Percentiles rank a stretch among this genome's conserved stretches.
These are phyloP conservation scores for Xerocomus amazonicus DNA, from an alignment of 1,284 basidiomycete genomes.

Conservation along the genomic window DNA sequence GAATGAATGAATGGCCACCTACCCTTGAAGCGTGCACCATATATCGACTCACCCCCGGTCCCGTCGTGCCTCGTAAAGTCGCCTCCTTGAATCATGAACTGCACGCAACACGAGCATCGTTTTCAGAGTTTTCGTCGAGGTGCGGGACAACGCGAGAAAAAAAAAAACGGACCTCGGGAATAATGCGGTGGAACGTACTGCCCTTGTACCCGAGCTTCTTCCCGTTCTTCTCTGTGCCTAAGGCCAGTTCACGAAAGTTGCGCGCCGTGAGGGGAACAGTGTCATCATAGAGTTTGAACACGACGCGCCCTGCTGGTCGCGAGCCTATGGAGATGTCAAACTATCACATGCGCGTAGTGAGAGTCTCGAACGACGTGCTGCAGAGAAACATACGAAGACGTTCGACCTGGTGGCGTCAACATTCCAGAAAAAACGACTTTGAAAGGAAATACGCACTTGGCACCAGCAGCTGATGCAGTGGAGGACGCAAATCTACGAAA, in stretches of 20 bases:
- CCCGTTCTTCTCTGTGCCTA: conserved; percentile 52
- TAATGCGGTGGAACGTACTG: conserved; percentile 83
- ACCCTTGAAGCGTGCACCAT: conserved; percentile 79
- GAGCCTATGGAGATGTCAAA: conserved; percentile 81
- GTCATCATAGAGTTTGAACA: conserved; percentile 69
- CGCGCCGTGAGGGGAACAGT: conserved; percentile 69
- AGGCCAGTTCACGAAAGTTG: conserved; percentile 78
- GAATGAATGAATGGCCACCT: conserved; percentile 17
- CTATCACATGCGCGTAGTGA: conserved; percentile 35
- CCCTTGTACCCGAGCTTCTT: conserved; percentile 66
- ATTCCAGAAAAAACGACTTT: conserved; percentile 3
- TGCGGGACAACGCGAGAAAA: not conserved
- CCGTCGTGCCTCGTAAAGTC: conserved; percentile 75
- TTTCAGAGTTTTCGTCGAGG: not conserved
- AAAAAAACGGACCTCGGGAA: conserved; percentile 46
- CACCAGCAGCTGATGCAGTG: conserved; percentile 20
- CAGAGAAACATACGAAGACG: conserved; percentile 44
- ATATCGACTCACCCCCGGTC: conserved; percentile 90
- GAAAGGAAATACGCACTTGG: conserved; percentile 23
- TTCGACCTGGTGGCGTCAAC: conserved; percentile 37
- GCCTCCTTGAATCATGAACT: conserved; percentile 87
- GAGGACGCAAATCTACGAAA: conserved; percentile 31
- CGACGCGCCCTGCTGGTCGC: conserved; percentile 68
- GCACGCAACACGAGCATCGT: not conserved
- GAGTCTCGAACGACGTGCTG: not conserved